These are phyloP conservation scores for Aspergillus brunneoviolaceus DNA, from an alignment of 2,329 filamentous ascomycete species.

Conservation along the genomic window DNA sequence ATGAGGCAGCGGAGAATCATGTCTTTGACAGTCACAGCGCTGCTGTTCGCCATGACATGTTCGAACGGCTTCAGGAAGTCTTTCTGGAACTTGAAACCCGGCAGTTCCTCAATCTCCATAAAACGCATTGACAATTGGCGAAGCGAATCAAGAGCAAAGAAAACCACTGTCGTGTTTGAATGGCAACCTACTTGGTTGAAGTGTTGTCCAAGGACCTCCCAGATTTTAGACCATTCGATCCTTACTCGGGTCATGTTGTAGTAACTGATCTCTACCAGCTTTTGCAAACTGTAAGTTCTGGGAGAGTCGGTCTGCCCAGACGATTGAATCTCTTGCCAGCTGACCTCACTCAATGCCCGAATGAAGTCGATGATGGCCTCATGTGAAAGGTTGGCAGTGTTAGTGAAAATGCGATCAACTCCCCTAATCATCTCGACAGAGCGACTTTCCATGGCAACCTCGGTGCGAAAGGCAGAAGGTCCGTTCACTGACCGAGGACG, in stretches of 20 bases:
- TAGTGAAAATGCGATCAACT: slow-evolving; percentile 95
- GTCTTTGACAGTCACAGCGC: slow-evolving; percentile 89
- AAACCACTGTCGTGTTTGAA: slow-evolving; percentile 93
- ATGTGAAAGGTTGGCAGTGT: slow-evolving; percentile 87
- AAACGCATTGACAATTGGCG: slow-evolving; percentile 97
- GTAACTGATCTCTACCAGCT: slow-evolving; percentile 97
- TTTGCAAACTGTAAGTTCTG: slow-evolving; percentile 94
- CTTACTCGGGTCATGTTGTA: slow-evolving; percentile 99
- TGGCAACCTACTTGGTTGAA: slow-evolving; percentile 98
- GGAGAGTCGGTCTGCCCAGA: slow-evolving; percentile 95
- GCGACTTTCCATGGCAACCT: slow-evolving; percentile 87
- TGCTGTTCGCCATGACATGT: slow-evolving; percentile 92
- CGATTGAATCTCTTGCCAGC: slow-evolving; percentile 98
- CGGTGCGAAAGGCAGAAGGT: slow-evolving; percentile 62
- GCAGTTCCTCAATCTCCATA: slow-evolving; percentile 95
- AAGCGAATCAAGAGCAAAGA: slow-evolving; percentile 93
- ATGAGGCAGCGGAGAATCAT: slow-evolving; percentile 95
- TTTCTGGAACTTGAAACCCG: slow-evolving; percentile 99
- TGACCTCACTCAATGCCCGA: slow-evolving; percentile 86
- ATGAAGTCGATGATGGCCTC: slow-evolving; percentile 97
- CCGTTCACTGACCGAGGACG: slow-evolving; percentile 48
- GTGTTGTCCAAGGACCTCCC: slow-evolving; percentile 95
- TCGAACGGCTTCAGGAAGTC: slow-evolving; percentile 98
- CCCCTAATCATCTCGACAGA: slow-evolving; percentile 90
- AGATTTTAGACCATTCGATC: slow-evolving; percentile 98